Percentiles rank a stretch among this genome's conserved stretches.
These are phyloP conservation scores for Nepenthes gracilis DNA, from an alignment of 148 eudicot genomes.

Conservation along the genomic window DNA sequence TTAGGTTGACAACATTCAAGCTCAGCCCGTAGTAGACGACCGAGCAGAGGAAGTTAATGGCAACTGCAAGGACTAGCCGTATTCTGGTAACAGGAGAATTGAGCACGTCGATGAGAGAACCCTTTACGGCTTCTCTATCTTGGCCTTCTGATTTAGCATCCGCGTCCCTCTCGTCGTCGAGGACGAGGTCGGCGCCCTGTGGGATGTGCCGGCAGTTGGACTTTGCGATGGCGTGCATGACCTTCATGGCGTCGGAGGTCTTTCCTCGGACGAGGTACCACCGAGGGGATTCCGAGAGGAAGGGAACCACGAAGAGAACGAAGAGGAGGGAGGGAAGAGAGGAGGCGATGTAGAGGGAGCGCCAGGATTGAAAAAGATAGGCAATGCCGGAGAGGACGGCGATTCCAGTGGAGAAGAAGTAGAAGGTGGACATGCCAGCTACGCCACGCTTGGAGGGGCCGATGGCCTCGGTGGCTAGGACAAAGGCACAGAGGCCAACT, in stretches of 20 bases:
- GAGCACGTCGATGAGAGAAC: conserved; percentile 59
- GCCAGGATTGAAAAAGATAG: conserved; percentile 53
- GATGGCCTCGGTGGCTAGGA: conserved; percentile 70
- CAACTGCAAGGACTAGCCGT: conserved; percentile 48
- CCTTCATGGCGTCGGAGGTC: conserved; percentile 28
- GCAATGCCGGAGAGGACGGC: conserved; percentile 62
- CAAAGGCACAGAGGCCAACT: conserved; percentile 77
- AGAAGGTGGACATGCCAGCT: conserved; percentile 88
- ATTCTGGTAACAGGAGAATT: conserved; percentile 40
- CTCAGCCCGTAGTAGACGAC: conserved; percentile 82
- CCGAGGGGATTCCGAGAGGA: conserved; percentile 76
- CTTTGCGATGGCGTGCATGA: conserved; percentile 47
- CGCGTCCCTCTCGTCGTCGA: conserved; percentile 36
- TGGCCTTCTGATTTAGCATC: background rate
- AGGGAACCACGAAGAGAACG: conserved; percentile 42
- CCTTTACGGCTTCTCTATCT: conserved; percentile 23
- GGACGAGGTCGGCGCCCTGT: conserved; percentile 23
- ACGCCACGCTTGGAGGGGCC: conserved; percentile 66
- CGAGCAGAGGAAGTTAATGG: conserved; percentile 57
- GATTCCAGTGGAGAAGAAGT: conserved; percentile 75
- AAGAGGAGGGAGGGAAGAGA: conserved; percentile 69
- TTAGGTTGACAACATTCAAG: conserved; percentile 72
- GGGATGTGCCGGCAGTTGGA: conserved; percentile 42
- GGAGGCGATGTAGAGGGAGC: conserved; percentile 53
- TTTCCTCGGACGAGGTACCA: conserved; percentile 74